Percentiles rank a stretch among this genome's conserved stretches.
Conservation (phyloP, 257 asterid species). For the Mentha longifolia region DNA sequence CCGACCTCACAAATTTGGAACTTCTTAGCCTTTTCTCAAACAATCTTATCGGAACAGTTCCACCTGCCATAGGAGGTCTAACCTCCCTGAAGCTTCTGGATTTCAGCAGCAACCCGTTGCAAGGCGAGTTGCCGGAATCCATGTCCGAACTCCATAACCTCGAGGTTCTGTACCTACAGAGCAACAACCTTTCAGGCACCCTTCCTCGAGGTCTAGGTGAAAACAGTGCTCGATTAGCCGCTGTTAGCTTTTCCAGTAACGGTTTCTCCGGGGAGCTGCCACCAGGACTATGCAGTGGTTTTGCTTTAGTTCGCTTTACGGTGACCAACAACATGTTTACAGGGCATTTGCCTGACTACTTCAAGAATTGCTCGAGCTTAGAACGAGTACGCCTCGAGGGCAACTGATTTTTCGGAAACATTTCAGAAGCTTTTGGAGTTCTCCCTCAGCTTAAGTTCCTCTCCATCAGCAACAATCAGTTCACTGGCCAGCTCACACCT, state of each 20-base stretch:
- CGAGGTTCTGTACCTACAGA: conserved; percentile 34
- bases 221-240: conserved; percentile 43
- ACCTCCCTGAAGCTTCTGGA: conserved; percentile 40
- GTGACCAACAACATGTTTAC: conserved; percentile 55
- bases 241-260: conserved; percentile 57
- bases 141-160: conserved; percentile 52
- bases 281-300: conserved; percentile 55
- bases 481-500: conserved; percentile 60
- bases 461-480: conserved; percentile 53
- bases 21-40: conserved; percentile 53
- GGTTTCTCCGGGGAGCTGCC: conserved; percentile 73
- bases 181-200: conserved; percentile 56
- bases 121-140: conserved; percentile 65
- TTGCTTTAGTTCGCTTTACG: conserved; percentile 51
- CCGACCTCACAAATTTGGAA: conserved; percentile 52
- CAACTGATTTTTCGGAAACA: conserved; percentile 60
- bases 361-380: conserved; percentile 59
- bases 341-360: conserved; percentile 67
- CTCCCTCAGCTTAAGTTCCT: conserved; percentile 58
- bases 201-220: conserved; percentile 64
- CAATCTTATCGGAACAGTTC: conserved; percentile 62
- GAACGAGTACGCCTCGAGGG: conserved; percentile 58
- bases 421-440: conserved; percentile 59
- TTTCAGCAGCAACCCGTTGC: conserved; percentile 52
- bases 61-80: conserved; percentile 58